A percentile compares a stretch with the other conserved stretches of the same genome.
Conservation (phyloP, 2,329 filamentous ascomycete genomes). For the Clonostachys rosea region DNA sequence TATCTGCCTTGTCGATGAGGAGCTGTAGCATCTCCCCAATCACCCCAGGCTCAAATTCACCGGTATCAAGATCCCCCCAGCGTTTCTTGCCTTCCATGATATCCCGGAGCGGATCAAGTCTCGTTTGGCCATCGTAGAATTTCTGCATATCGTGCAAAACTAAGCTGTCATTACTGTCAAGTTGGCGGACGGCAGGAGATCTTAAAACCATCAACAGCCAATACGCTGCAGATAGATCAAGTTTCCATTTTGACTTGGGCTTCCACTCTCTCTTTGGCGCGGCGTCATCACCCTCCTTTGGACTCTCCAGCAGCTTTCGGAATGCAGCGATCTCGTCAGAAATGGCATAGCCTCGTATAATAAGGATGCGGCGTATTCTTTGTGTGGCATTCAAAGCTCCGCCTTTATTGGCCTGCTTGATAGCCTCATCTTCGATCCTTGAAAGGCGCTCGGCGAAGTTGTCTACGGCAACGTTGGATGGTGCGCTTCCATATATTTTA, state of each 20-base stretch:
- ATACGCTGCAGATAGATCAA: slow-evolving; percentile 2
- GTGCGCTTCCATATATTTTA: slow-evolving; percentile 5
- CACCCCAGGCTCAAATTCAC: neutral
- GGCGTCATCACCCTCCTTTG: neutral
- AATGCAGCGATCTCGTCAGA: neutral
- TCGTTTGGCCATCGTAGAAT: neutral
- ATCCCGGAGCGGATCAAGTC: neutral
- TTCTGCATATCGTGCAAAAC: neutral
- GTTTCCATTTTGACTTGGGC: neutral
- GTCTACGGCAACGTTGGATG: slow-evolving; percentile 6
- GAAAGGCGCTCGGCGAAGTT: slow-evolving; percentile 8
- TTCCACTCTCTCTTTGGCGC: neutral
- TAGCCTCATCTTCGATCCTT: neutral
- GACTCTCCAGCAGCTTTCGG: neutral
- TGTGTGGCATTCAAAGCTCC: neutral
- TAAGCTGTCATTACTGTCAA: neutral
- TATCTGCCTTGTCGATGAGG: neutral
- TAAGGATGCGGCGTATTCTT: neutral
- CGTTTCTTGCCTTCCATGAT: neutral
- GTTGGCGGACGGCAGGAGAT: neutral
- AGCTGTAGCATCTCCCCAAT: neutral
- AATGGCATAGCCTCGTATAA: neutral
- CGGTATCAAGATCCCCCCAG: too few species aligned
- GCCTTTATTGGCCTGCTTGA: neutral
- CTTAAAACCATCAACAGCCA: slow-evolving; percentile 1